These are phyloP conservation scores for Talinum fruticosum DNA, from an alignment of 148 eudicot genomes.

Conservation along the genomic window DNA sequence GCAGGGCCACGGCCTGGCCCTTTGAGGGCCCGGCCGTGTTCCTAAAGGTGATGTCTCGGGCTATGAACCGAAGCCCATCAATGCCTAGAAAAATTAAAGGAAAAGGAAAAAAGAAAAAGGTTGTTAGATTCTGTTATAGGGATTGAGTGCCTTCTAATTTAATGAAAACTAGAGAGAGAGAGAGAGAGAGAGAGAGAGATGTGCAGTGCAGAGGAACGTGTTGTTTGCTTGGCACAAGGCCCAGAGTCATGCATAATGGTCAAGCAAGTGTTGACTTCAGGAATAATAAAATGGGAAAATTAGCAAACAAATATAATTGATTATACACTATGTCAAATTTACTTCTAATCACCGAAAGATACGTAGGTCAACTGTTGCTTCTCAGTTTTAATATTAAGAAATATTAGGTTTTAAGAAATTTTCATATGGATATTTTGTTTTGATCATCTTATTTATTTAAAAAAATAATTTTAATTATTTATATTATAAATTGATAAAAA, in stretches of 20 bases:
- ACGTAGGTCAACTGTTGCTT: neutral
- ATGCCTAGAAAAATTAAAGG: conserved; percentile 30
- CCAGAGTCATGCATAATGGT: conserved; percentile 11
- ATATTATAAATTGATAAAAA: no score
- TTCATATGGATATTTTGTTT: neutral
- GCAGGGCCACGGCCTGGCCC: conserved; percentile 70
- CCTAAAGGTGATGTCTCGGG: conserved; percentile 65
- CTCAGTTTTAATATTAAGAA: neutral
- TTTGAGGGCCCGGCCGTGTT: conserved; percentile 57
- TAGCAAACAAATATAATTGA: neutral
- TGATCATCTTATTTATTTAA: no score
- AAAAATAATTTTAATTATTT: no score
- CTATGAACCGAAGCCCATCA: conserved; percentile 68
- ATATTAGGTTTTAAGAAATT: neutral
- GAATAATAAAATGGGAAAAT: conserved; percentile 14
- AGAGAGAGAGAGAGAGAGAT: neutral
- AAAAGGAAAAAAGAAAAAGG: neutral
- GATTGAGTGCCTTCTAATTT: neutral
- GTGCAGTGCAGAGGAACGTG: neutral
- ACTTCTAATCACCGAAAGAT: neutral
- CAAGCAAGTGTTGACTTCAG: conserved; percentile 25
- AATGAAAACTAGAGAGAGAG: neutral
- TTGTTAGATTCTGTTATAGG: neutral
- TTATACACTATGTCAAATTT: neutral
- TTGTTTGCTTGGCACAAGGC: conserved; percentile 13